A percentile compares a stretch with the other conserved stretches of the same genome.
phyloP scores from a whole-genome alignment of 495 filamentous ascomycete genomes.

The Penicillium parvum region DNA sequence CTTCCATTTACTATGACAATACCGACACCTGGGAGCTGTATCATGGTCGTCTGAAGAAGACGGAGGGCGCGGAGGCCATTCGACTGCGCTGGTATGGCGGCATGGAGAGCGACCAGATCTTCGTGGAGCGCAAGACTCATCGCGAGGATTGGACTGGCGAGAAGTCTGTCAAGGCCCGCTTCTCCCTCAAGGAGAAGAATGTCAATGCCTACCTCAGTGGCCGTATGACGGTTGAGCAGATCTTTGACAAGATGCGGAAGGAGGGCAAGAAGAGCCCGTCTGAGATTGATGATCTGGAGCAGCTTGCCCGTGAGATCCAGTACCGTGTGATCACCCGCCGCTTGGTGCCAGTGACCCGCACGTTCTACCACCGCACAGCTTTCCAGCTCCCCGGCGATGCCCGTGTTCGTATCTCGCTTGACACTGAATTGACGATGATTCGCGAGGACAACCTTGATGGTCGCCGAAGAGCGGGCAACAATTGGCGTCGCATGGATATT shows the following conservation, averaged over 20 bases:
- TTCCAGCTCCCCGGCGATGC: constrained; percentile 98
- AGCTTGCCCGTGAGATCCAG: constrained; percentile 86
- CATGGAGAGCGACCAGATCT: constrained; percentile 91
- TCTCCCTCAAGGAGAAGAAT: constrained; percentile 92
- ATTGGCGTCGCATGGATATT: constrained; percentile 97
- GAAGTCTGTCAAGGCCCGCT: constrained; percentile 96
- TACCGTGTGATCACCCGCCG: constrained; percentile 83
- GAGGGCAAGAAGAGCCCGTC: constrained; percentile 88
- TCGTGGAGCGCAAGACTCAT: constrained; percentile 97
- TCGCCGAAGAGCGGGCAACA: constrained; percentile 66
- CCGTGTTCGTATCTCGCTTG: constrained; percentile 91
- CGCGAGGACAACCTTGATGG: constrained; percentile 95
- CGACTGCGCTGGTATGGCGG: constrained; percentile 96
- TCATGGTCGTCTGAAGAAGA: constrained; percentile 90
- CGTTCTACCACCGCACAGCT: constrained; percentile 96
- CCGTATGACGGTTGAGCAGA: constrained; percentile 69
- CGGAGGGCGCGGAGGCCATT: constrained; percentile 94
- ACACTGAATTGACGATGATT: constrained; percentile 91
- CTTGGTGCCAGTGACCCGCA: constrained; percentile 80
- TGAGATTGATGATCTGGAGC: constrained; percentile 85
- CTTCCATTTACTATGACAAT: constrained; percentile 98
- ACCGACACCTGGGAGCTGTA: constrained; percentile 91
- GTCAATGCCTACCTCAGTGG: constrained; percentile 86
- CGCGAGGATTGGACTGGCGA: constrained; percentile 99
- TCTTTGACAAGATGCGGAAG: constrained; percentile 92